phyloP scores from a whole-genome alignment of 176 grass and related monocot genomes.

The Oryza australiensis region DNA sequence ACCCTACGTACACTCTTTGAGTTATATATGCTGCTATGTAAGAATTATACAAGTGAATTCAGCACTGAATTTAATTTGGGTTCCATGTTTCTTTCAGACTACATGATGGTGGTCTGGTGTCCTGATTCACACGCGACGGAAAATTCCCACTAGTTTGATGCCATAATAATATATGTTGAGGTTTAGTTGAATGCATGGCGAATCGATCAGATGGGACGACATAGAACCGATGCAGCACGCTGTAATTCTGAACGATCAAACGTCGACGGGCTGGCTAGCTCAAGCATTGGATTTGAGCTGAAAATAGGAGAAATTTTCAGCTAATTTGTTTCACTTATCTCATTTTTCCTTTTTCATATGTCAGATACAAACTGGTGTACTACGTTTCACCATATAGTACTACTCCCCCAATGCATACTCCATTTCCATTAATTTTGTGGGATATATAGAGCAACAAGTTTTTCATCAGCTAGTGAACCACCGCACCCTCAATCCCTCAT shows the following conservation, averaged over 20 bases:
- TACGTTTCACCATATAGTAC: conserved; percentile 20
- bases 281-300: conserved; percentile 26
- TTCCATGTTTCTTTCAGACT: conserved; percentile 17
- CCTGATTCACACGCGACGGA: background rate
- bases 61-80: conserved; percentile 6
- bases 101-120: background rate
- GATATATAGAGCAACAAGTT: background rate
- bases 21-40: background rate
- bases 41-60: no score
- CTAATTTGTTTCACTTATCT: background rate
- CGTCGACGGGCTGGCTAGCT: background rate
- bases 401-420: conserved; percentile 11
- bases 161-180: background rate
- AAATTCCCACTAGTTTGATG: background rate
- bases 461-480: background rate
- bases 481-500: background rate
- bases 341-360: conserved; percentile 8
- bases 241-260: conserved; percentile 15
- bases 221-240: background rate
- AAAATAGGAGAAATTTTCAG: conserved; percentile 23
- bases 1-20: background rate
- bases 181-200: background rate
- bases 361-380: conserved; percentile 15
- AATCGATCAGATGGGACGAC: conserved; percentile 15
- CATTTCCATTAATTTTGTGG: background rate